Evolutionary conservation across 1,139 yeast genomes (phyloP).

Genomic region (Zygoascus hellenicus): DNA sequence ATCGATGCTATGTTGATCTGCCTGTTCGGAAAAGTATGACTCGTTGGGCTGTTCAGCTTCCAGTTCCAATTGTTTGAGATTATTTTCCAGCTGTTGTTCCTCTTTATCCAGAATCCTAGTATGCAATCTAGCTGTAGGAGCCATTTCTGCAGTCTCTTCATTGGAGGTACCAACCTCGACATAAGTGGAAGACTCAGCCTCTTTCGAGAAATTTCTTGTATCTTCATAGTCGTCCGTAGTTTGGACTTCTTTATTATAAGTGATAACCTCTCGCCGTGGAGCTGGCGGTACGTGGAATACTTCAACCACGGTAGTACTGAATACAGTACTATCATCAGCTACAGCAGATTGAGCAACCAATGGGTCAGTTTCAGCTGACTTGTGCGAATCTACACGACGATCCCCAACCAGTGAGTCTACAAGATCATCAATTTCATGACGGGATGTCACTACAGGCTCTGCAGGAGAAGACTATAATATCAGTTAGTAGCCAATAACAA

Average conservation of each 20-base stretch:
- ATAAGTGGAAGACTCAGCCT: neutral
- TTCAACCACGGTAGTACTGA: slow-evolving; percentile 12
- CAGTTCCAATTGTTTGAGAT: slow-evolving; percentile 12
- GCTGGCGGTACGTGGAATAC: slow-evolving; percentile 22
- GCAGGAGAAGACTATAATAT: no score
- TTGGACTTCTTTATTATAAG: slow-evolving; percentile 29
- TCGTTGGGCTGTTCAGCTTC: slow-evolving; percentile 16
- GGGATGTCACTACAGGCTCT: neutral
- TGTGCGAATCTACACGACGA: neutral
- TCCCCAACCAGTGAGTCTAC: slow-evolving; percentile 11
- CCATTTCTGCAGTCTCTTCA: neutral
- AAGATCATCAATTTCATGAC: slow-evolving; percentile 7
- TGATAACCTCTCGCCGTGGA: slow-evolving; percentile 14
- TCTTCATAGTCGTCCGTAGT: slow-evolving; percentile 17
- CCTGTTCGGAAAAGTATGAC: neutral
- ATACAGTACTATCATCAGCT: neutral
- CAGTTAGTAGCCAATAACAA: neutral
- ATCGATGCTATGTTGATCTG: neutral
- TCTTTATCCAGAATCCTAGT: slow-evolving; percentile 8
- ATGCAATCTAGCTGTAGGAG: neutral
- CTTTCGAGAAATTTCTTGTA: neutral
- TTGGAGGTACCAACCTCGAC: neutral
- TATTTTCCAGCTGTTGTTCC: slow-evolving; percentile 15
- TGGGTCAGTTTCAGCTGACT: neutral
- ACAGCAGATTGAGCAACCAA: neutral